Evolutionary conservation across 2,329 filamentous ascomycete genomes (phyloP), one percentile per base, ranked within the genome.

Genomic region (Colletotrichum sp.): DNA sequence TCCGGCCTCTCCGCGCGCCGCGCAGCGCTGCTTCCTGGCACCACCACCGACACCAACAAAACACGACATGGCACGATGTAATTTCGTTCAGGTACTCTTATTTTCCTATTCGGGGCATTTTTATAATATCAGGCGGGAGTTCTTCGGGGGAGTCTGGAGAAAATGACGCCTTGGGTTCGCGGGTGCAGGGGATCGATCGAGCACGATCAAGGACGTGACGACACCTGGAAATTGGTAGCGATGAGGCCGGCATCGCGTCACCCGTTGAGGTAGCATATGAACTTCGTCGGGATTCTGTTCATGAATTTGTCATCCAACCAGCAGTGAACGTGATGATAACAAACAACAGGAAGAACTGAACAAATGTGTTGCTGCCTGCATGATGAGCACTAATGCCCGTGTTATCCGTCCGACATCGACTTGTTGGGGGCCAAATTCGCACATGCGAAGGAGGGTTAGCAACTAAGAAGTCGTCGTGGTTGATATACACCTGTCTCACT

Each of bases 201-300:
- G 74, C 74, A 76, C 74, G 74, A 76, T 76, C 74, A 76, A 65
- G 74, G 32, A 76, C 74, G 74, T 76, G 74, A 75, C 74, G 74
- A 76, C 76, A 75, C 74, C 74, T 75, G 74, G 74, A 75, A 75
- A 75, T 59, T 63, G 64, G 34, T 8, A 69, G 74, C 74, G 74
- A 75, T 75, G 74, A 68, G 44, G 70, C 71, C 64, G 70, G 70
- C 74, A 73, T 75, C 74, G 70, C 70, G 70, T 75, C 74, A 68
- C 65, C 74, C 70, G 74, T 75, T 75, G 34, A 73, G 70, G 64
- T 75, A 73, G 70, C 70, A 75, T 72, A 63, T 60, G 22, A 5
- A 73, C 64, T 74, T 74, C 34, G 27, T 73, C 74, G 70, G 65
- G 34, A 64, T 39, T 39, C 34, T 48, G 8, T 68, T 64, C 64